Conservation (phyloP, 1,284 basidiomycete genomes). For the Marasmius tenuissimus region DNA sequence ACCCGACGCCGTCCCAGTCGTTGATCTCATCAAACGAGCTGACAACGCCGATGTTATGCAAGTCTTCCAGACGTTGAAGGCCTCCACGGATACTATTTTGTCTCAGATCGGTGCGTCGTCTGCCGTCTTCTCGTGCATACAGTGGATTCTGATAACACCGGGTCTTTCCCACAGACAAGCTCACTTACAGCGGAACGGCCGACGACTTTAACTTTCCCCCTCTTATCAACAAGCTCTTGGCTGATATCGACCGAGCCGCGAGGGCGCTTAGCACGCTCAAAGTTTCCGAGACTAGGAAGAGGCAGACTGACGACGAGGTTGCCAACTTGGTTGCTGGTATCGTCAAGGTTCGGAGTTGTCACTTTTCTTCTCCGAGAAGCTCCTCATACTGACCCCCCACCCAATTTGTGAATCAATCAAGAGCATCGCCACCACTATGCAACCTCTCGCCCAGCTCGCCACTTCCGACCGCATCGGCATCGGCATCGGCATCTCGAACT, state of each 20-base stretch:
- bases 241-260: constrained; percentile 23
- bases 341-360: constrained; percentile 20
- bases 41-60: constrained; percentile 9
- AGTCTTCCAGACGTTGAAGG: constrained; percentile 10
- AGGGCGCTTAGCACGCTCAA: constrained; percentile 20
- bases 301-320: constrained; percentile 25
- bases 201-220: constrained; percentile 25
- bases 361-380: not conserved
- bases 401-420: constrained; percentile 11
- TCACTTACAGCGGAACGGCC: constrained; percentile 19
- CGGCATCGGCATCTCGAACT: constrained; percentile 18
- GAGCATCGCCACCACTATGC: constrained; percentile 24
- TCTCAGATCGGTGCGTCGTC: constrained; percentile 12
- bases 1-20: not conserved
- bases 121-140: not conserved
- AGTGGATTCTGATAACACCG: no score
- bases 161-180: constrained; percentile 17
- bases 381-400: not conserved
- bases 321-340: constrained; percentile 25
- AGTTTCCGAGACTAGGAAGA: constrained; percentile 13
- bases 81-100: constrained; percentile 9
- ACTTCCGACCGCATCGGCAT: constrained; percentile 12
- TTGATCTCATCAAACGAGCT: constrained; percentile 4
- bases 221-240: constrained; percentile 24
- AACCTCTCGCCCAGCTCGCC: no score